phyloP scores from a whole-genome alignment of 2,329 filamentous ascomycete genomes.

The Arachnomyces sp. region DNA sequence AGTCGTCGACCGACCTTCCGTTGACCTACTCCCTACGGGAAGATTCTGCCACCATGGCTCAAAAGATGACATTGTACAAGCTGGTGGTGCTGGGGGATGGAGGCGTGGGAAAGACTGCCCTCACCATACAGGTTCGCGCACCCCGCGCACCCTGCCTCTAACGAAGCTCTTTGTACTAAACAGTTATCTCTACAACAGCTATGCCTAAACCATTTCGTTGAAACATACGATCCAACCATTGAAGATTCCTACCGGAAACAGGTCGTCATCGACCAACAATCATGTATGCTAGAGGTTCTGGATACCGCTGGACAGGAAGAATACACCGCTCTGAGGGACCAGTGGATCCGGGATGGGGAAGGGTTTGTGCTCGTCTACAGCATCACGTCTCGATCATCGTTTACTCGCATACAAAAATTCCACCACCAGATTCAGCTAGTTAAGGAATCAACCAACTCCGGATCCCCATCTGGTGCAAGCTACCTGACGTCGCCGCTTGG shows the following conservation, averaged over 20 bases:
- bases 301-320: slow-evolving; percentile 98
- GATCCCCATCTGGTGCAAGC: slow-evolving; percentile 45
- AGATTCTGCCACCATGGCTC: slow-evolving; percentile 57
- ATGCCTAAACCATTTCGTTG: slow-evolving; percentile 96
- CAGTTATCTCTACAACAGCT: slow-evolving; percentile 49
- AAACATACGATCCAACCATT: slow-evolving; percentile 69
- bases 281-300: slow-evolving; percentile 89
- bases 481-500: slow-evolving; percentile 43
- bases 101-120: slow-evolving; percentile 86
- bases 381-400: slow-evolving; percentile 93
- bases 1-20: slow-evolving; percentile 13
- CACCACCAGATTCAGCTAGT: slow-evolving; percentile 96
- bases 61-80: slow-evolving; percentile 93
- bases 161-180: slow-evolving; percentile 2
- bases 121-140: slow-evolving; percentile 66
- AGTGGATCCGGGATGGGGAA: slow-evolving; percentile 97
- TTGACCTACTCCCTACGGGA: too few species aligned
- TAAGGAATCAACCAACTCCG: slow-evolving; percentile 68
- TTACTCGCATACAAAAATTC: slow-evolving; percentile 88
- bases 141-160: slow-evolving; percentile 1
- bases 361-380: slow-evolving; percentile 97
- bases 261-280: slow-evolving; percentile 79
- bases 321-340: slow-evolving; percentile 91
- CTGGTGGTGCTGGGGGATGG: slow-evolving; percentile 91
- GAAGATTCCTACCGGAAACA: slow-evolving; percentile 64